These are phyloP conservation scores for Casaregolazyma lundiana DNA, from an alignment of 1,139 yeast species.

Conservation along the genomic window DNA sequence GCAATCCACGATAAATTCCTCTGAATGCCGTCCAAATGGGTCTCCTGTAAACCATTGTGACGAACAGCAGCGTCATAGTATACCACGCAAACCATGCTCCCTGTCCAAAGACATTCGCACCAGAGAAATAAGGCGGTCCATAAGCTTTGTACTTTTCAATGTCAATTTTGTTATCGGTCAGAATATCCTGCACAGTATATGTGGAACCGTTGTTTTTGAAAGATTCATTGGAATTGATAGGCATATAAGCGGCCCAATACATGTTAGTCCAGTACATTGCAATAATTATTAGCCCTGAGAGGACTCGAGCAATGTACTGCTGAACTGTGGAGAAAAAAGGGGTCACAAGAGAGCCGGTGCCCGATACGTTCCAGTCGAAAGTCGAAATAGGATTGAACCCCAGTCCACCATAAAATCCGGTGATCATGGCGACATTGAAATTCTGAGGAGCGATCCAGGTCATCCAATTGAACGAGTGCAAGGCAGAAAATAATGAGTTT, in stretches of 20 bases:
- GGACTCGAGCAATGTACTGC: constrained; percentile 38
- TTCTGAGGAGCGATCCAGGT: constrained; percentile 58
- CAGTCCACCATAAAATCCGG: constrained; percentile 51
- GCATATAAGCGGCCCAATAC: constrained; percentile 48
- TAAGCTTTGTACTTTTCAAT: constrained; percentile 27
- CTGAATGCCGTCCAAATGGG: constrained; percentile 20
- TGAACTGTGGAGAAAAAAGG: constrained; percentile 46
- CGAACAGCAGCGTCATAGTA: constrained; percentile 22
- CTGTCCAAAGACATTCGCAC: constrained; percentile 36
- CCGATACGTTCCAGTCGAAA: constrained; percentile 48
- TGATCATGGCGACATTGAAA: constrained; percentile 49
- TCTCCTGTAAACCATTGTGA: constrained; percentile 22
- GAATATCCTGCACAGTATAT: constrained; percentile 40
- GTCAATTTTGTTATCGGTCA: constrained; percentile 35
- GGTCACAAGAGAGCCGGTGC: constrained; percentile 28
- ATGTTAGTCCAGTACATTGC: constrained; percentile 48
- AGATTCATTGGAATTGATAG: constrained; percentile 45
- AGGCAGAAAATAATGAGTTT: constrained; percentile 44
- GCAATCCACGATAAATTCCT: constrained; percentile 14
- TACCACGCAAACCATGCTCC: constrained; percentile 25
- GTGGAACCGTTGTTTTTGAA: constrained; percentile 44
- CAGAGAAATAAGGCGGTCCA: constrained; percentile 43
- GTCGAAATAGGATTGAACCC: constrained; percentile 52
- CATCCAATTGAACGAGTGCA: constrained; percentile 55
- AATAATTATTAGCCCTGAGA: constrained; percentile 39